phyloP scores from a whole-genome alignment of 2,329 filamentous ascomycete genomes.

The Ophiocordyceps polyrhachis-furcata region DNA sequence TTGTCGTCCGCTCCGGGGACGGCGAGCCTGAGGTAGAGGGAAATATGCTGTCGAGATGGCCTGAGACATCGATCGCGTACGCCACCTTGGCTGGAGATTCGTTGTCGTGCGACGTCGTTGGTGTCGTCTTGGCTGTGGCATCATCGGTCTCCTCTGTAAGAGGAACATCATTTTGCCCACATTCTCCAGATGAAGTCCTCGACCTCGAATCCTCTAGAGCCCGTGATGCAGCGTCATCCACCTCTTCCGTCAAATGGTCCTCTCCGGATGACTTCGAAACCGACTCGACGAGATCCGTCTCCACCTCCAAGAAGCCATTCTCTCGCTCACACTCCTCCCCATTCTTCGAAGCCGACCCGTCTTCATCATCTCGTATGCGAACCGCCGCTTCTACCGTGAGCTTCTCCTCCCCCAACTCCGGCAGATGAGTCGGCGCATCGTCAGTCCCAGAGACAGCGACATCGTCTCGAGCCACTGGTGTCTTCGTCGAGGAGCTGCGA shows the following conservation, averaged over 20 bases:
- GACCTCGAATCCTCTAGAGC: no score
- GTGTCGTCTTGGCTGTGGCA: neutral
- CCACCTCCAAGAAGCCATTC: neutral
- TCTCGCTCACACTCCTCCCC: neutral
- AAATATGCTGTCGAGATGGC: constrained; percentile 15
- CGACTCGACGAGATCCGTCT: neutral
- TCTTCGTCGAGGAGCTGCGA: no score
- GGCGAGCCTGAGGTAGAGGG: constrained; percentile 6
- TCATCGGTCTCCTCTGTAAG: neutral
- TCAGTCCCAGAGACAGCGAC: no score
- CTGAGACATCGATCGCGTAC: constrained; percentile 15
- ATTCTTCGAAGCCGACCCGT: neutral
- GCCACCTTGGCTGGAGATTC: constrained; percentile 3
- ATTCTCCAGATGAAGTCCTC: neutral
- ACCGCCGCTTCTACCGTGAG: no score
- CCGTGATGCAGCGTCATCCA: neutral
- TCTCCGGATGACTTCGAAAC: neutral
- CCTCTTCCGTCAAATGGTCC: neutral
- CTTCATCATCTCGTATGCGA: neutral
- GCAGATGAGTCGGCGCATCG: no score
- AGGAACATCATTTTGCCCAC: neutral
- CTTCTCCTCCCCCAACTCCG: no score
- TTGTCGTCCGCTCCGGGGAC: constrained; percentile 12
- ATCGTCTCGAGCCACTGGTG: no score
- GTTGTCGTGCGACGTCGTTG: neutral